Evolutionary conservation across 2,329 filamentous ascomycete species (phyloP).

Genomic region (Ophiostoma ips): DNA sequence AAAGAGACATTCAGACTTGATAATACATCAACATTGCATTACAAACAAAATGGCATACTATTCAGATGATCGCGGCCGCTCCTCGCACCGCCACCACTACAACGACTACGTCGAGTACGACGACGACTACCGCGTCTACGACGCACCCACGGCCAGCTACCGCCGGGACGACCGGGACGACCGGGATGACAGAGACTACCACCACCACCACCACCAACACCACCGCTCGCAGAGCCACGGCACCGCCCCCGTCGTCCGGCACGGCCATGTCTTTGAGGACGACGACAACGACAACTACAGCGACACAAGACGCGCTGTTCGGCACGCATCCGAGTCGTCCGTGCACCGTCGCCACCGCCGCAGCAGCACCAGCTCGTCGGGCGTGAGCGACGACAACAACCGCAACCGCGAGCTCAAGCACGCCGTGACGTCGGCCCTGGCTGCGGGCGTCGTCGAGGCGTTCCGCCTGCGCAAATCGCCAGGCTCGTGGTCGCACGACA

Average conservation of each 20-base stretch:
- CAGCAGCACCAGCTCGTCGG: neutral
- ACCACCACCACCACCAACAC: neutral
- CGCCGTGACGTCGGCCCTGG: constrained; percentile 10
- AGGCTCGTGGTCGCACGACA: constrained; percentile 10
- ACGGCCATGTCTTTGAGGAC: neutral
- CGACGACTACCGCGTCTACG: neutral
- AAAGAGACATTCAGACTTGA: no score
- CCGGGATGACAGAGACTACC: neutral
- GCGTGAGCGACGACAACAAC: neutral
- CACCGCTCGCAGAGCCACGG: neutral
- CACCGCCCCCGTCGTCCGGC: neutral
- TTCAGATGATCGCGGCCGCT: constrained; percentile 3
- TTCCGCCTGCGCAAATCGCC: constrained; percentile 12
- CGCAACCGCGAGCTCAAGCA: constrained; percentile 5
- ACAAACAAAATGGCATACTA: neutral
- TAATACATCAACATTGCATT: neutral
- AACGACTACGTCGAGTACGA: neutral
- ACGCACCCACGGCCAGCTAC: neutral
- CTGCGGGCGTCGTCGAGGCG: constrained; percentile 14
- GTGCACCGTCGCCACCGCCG: neutral
- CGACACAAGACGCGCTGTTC: neutral
- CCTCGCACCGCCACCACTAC: neutral
- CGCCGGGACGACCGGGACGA: neutral
- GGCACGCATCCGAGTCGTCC: neutral
- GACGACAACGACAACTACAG: neutral